Percentiles rank a stretch among this genome's conserved stretches.
Conservation (phyloP, 352 stramenopile genomes). For the Pythium dissimile region DNA sequence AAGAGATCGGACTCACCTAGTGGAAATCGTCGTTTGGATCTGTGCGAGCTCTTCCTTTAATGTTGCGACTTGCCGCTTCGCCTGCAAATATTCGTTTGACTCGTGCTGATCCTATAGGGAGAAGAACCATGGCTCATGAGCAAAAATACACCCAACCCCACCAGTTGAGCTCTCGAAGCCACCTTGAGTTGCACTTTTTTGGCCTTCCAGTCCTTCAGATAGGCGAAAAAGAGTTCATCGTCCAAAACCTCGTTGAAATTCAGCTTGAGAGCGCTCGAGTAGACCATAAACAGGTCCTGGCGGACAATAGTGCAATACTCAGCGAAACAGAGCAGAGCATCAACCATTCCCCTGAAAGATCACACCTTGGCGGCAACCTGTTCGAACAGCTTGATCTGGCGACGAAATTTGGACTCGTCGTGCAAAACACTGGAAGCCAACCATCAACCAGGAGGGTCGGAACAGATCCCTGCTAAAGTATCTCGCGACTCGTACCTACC, state of each 20-base stretch:
- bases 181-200: slow-evolving; percentile 14
- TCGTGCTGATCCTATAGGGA: neutral
- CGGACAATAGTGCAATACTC: neutral
- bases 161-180: neutral
- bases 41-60: neutral
- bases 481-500: slow-evolving; percentile 3
- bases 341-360: neutral
- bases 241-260: slow-evolving; percentile 52
- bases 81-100: neutral
- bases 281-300: slow-evolving; percentile 59
- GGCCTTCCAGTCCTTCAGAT: slow-evolving; percentile 42
- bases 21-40: neutral
- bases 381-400: slow-evolving; percentile 45
- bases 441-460: neutral
- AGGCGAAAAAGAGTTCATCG: slow-evolving; percentile 54
- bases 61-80: neutral
- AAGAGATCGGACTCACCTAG: neutral
- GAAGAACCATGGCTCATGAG: no score
- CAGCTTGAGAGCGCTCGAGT: slow-evolving; percentile 51
- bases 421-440: slow-evolving; percentile 28
- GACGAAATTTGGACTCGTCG: slow-evolving; percentile 27
- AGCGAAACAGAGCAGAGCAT: neutral
- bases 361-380: slow-evolving; percentile 44
- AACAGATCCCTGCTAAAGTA: neutral
- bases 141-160: no score